Evolutionary conservation across 257 asterid species (phyloP).

Genomic region (Solanum arcanum): DNA sequence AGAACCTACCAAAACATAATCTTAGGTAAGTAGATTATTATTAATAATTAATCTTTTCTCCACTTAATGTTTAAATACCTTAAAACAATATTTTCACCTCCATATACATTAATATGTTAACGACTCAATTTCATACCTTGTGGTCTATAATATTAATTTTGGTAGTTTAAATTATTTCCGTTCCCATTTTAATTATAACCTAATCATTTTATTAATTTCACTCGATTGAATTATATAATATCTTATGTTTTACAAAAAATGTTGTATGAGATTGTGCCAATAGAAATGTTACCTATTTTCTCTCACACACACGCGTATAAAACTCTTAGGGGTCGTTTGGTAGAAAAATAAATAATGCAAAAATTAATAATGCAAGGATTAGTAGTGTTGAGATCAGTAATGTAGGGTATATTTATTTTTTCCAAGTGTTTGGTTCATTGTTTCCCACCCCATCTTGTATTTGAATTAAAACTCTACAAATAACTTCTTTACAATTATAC

Average conservation of each 20-base stretch:
- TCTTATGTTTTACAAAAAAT: background rate
- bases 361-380: too few relatives aligned
- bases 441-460: too few relatives aligned
- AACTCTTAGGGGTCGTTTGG: too few relatives aligned
- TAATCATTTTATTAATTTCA: background rate
- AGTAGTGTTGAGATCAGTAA: too few relatives aligned
- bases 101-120: background rate
- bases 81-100: background rate
- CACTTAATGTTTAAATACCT: background rate
- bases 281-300: background rate
- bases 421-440: too few relatives aligned
- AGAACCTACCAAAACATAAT: background rate
- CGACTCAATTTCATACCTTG: background rate
- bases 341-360: too few relatives aligned
- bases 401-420: too few relatives aligned
- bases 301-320: too few relatives aligned
- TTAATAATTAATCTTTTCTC: background rate
- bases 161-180: background rate
- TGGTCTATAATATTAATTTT: background rate
- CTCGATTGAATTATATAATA: background rate
- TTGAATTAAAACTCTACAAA: too few relatives aligned
- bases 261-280: background rate
- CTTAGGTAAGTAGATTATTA: background rate
- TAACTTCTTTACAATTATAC: too few relatives aligned
- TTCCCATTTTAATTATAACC: background rate